Evolutionary conservation across 2,329 filamentous ascomycete genomes (phyloP).

Genomic region (Phoma herbarum): DNA sequence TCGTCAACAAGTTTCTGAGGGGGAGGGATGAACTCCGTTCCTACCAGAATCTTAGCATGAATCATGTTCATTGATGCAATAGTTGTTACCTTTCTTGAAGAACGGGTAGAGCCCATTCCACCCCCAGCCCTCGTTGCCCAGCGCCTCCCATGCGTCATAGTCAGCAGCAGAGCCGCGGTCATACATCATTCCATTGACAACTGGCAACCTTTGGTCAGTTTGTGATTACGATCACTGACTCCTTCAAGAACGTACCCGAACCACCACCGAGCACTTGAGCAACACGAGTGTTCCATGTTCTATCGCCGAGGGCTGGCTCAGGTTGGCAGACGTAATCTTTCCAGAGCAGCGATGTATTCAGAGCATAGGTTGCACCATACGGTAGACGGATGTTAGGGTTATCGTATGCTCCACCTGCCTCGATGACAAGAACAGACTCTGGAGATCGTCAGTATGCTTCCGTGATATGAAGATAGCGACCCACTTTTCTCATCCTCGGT

Average conservation of each 20-base stretch:
- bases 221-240: background rate
- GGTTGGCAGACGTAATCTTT: constrained; percentile 29
- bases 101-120: constrained; percentile 58
- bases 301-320: constrained; percentile 30
- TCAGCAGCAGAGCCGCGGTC: constrained; percentile 48
- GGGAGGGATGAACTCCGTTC: constrained; percentile 35
- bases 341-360: constrained; percentile 35
- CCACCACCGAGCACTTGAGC: constrained; percentile 37
- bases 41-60: background rate
- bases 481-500: constrained; percentile 29
- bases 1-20: constrained; percentile 25
- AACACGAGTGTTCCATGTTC: constrained; percentile 28
- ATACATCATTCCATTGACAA: constrained; percentile 51
- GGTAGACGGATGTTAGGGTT: constrained; percentile 36
- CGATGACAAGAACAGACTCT: constrained; percentile 43
- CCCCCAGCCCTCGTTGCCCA: constrained; percentile 68
- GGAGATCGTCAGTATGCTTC: constrained; percentile 15
- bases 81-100: constrained; percentile 35
- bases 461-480: background rate
- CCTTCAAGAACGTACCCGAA: constrained; percentile 30
- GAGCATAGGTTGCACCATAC: constrained; percentile 31
- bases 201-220: background rate
- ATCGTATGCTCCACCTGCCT: constrained; percentile 36
- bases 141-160: constrained; percentile 64
- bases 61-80: background rate